phyloP scores from a whole-genome alignment of 345 rosid species.

The Angophora floribunda region DNA sequence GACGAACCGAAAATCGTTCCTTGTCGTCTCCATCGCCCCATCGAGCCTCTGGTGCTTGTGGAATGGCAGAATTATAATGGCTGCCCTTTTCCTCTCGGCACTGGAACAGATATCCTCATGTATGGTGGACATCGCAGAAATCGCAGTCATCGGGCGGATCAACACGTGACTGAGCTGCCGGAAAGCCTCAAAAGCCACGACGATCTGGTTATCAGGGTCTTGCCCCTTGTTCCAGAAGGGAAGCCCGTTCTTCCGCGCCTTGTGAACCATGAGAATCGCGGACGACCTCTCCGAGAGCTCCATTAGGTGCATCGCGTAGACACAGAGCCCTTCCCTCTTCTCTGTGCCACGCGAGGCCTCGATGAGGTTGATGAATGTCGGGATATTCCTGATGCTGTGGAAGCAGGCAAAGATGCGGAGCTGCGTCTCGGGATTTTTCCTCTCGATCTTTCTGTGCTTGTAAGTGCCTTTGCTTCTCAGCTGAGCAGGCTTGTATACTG shows the following conservation, averaged over 20 bases:
- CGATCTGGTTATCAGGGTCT: conserved; percentile 32
- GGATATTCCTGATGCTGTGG: conserved; percentile 40
- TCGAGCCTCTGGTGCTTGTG: conserved; percentile 75
- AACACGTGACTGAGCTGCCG: conserved; percentile 48
- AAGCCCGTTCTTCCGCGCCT: conserved; percentile 68
- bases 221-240: conserved; percentile 81
- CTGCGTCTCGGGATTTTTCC: conserved; percentile 26
- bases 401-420: conserved; percentile 56
- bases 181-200: conserved; percentile 79
- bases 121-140: conserved; percentile 52
- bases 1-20: conserved; percentile 39
- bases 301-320: conserved; percentile 90
- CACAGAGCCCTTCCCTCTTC: conserved; percentile 56
- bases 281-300: conserved; percentile 90
- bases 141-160: conserved; percentile 81
- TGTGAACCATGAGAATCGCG: conserved; percentile 84
- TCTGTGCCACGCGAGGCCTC: conserved; percentile 80
- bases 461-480: conserved; percentile 14
- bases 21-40: conserved; percentile 50
- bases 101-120: conserved; percentile 59
- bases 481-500: conserved; percentile 55
- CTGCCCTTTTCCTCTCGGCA: conserved; percentile 52
- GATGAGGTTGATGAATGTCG: conserved; percentile 53
- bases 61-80: conserved; percentile 66
- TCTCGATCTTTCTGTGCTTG: conserved; percentile 37